Base-by-base conservation (phyloP, 1,284 basidiomycete genomes). In the Pseudomicrostroma phylloplanum region DNA sequence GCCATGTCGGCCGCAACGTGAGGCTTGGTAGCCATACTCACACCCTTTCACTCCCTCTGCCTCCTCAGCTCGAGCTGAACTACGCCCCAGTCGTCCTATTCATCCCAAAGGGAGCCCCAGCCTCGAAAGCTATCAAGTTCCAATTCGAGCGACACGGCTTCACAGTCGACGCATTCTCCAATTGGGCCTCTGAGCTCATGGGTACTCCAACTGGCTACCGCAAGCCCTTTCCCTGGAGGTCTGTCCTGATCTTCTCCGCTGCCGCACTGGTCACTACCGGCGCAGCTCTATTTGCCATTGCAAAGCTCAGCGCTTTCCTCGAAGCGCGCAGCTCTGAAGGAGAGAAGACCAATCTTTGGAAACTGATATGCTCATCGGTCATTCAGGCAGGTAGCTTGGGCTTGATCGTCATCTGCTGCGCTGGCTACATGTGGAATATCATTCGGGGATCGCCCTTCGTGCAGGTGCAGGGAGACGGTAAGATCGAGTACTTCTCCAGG, bases 381-480 rank as follows among this genome's bases (percentile, higher is more conserved):
- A 19, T 40, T 17, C 26, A 54, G 54, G 48, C 41, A 8, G 25
- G 40, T 8, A 43, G 60, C 41, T 56, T 79, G 21, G 66, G 59
- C 1, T 64, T 63, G 21, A 71, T 79, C 53, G 65, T 74, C 56
- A 42, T 84, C 13, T 75, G 74, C 64, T 75, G 66, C 49, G 70
- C 71, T 0, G 76, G 76, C 2, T 89, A 88, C 83, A 98, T 99
- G 96, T 99, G 96, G 83, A 91, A 90, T 71, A 88, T 88, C 67
- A 99, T 99, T 74, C 87, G 94, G 67, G 84, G 84, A 56, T 85
- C 86, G 61, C 92, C 92, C 1, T 91, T 86, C 74, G 83, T 84
- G 58, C 86, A 85, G 42, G 68, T 70, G 12, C 76, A 72, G 2
- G 70, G 68, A 0, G 70, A 78, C 36, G 82, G 87, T 81, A 74